Evolutionary conservation across 1,284 basidiomycete species (phyloP).

Genomic region (Ganoderma lucidum): DNA sequence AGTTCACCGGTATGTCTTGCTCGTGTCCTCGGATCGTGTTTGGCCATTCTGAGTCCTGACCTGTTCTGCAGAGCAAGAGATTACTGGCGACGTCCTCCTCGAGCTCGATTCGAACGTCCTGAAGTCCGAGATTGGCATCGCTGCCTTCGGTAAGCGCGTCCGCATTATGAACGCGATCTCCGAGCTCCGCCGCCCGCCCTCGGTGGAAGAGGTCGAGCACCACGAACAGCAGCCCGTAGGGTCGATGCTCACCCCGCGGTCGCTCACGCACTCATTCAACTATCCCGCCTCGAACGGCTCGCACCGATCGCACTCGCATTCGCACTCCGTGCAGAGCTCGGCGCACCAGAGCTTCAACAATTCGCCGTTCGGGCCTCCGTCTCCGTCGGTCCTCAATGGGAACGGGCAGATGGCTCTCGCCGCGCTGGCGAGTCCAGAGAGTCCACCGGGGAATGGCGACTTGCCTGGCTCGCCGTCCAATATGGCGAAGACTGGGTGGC

Average conservation of each 20-base stretch:
- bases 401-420: conserved; percentile 20
- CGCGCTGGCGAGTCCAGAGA: conserved; percentile 47
- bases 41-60: background rate
- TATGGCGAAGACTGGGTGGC: conserved; percentile 35
- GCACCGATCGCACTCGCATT: conserved; percentile 52
- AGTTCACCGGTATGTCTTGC: conserved; percentile 79
- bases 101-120: conserved; percentile 93
- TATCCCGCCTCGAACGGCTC: conserved; percentile 36
- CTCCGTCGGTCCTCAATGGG: conserved; percentile 33
- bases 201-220: conserved; percentile 45
- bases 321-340: conserved; percentile 50
- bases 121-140: conserved; percentile 95
- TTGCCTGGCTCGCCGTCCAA: conserved; percentile 34
- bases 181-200: conserved; percentile 82
- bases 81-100: conserved; percentile 95
- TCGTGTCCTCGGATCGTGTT: background rate
- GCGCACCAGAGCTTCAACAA: conserved; percentile 45
- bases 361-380: conserved; percentile 40
- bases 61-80: conserved; percentile 85
- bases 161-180: conserved; percentile 95
- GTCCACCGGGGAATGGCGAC: conserved; percentile 46
- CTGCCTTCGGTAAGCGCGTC: conserved; percentile 93
- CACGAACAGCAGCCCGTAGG: conserved; percentile 30
- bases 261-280: conserved; percentile 48
- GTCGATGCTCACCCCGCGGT: conserved; percentile 41